phyloP scores from a whole-genome alignment of 768 basidiomycete species.

The Boletus coccyginus region DNA sequence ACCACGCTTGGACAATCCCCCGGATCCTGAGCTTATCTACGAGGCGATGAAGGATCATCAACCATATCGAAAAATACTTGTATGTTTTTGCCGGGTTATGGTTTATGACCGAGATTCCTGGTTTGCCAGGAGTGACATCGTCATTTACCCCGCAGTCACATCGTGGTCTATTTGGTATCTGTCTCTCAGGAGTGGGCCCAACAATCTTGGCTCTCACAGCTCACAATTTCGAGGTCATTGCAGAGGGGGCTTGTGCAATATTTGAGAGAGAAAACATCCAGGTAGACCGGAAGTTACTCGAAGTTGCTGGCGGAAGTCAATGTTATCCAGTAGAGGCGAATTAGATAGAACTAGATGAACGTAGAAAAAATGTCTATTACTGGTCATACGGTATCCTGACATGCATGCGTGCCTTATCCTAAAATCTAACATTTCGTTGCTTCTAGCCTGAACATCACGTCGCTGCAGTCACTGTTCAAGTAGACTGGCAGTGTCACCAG shows the following conservation, averaged over 20 bases:
- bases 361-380: constrained; percentile 17
- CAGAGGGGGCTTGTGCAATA: constrained; percentile 71
- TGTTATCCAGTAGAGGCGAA: constrained; percentile 9
- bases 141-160: constrained; percentile 84
- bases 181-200: constrained; percentile 96
- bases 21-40: constrained; percentile 94
- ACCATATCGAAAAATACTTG: constrained; percentile 87
- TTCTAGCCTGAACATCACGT: constrained; percentile 79
- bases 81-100: constrained; percentile 36
- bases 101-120: constrained; percentile 72
- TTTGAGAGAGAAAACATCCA: constrained; percentile 71
- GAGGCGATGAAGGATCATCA: constrained; percentile 99
- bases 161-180: constrained; percentile 94
- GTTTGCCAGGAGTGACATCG: constrained; percentile 89
- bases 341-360: constrained; percentile 5
- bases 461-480: constrained; percentile 84
- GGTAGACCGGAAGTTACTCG: constrained; percentile 88
- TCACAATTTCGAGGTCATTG: constrained; percentile 77
- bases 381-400: constrained; percentile 14
- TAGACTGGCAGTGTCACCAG: constrained; percentile 88
- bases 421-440: constrained; percentile 3
- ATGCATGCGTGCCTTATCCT: constrained; percentile 21
- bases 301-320: constrained; percentile 52
- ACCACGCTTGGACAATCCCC: constrained; percentile 88
- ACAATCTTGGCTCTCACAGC: constrained; percentile 96